Percentiles rank a stretch among this genome's conserved stretches.
phyloP scores from a whole-genome alignment of 2,329 filamentous ascomycete species.

The Nemania serpens region DNA sequence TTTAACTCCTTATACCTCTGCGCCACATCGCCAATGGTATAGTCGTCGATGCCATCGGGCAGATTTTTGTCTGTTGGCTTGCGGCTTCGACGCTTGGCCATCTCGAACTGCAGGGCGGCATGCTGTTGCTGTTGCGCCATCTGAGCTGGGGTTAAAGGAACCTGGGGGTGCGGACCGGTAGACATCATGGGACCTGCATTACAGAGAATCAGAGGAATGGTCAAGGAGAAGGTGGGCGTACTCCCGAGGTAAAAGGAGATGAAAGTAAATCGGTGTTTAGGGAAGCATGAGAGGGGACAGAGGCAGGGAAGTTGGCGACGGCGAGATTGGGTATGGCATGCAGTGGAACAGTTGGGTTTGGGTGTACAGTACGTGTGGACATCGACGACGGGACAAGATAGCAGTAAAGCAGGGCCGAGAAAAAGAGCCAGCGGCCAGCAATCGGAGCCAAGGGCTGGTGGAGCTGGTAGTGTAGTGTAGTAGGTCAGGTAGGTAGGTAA shows the following conservation, averaged over 20 bases:
- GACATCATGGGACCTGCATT: slow-evolving; percentile 60
- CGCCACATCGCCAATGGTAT: slow-evolving; percentile 80
- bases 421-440: slow-evolving; percentile 16
- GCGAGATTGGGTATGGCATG: slow-evolving; percentile 4
- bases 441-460: slow-evolving; percentile 18
- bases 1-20: slow-evolving; percentile 81
- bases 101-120: slow-evolving; percentile 59
- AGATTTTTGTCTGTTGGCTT: slow-evolving; percentile 96
- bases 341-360: background rate
- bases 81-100: slow-evolving; percentile 78
- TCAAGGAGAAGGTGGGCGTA: background rate
- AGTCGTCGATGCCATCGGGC: slow-evolving; percentile 84
- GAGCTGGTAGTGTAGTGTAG: too few relatives aligned
- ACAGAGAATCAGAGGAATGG: slow-evolving; percentile 27
- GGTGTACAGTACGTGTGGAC: slow-evolving; percentile 8
- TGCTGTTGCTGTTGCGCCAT: slow-evolving; percentile 57
- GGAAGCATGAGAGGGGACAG: slow-evolving; percentile 9
- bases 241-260: background rate
- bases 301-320: slow-evolving; percentile 13
- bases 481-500: too few relatives aligned
- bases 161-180: slow-evolving; percentile 55
- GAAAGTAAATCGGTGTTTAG: slow-evolving; percentile 6
- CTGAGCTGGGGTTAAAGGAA: slow-evolving; percentile 59
- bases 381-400: slow-evolving; percentile 5
- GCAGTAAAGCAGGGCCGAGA: slow-evolving; percentile 13